Percentiles rank a stretch among this genome's conserved stretches.
phyloP scores from a whole-genome alignment of 441 rosid species.

The Dalechampia spathulata region DNA sequence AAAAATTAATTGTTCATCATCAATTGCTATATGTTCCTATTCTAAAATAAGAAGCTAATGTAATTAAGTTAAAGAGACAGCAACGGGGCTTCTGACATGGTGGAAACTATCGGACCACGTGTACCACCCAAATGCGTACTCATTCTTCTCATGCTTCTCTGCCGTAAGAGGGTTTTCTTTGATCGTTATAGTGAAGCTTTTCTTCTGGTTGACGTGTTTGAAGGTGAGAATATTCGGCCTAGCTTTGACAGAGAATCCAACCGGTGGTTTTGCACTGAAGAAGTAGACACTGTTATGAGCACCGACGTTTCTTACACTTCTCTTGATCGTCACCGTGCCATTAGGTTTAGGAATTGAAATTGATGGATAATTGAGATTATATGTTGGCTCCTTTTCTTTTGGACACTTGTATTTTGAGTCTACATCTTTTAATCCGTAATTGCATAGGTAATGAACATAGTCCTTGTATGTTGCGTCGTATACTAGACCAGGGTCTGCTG shows the following conservation, averaged over 20 bases:
- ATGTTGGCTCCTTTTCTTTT: conserved; percentile 15
- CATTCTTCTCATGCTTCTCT: conserved; percentile 16
- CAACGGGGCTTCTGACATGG: conserved; percentile 62
- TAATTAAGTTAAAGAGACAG: conserved; percentile 36
- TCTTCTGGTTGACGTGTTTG: conserved; percentile 33
- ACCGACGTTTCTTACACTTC: conserved; percentile 71
- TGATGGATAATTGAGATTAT: conserved; percentile 62
- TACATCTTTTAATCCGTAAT: conserved; percentile 8
- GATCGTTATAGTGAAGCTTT: conserved; percentile 41
- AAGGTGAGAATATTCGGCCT: conserved; percentile 40
- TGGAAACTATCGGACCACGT: conserved; percentile 48
- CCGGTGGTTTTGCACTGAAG: conserved; percentile 34
- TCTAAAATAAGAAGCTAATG: background rate
- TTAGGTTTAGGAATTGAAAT: conserved; percentile 37
- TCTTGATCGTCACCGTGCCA: conserved; percentile 25
- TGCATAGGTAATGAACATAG: conserved; percentile 49
- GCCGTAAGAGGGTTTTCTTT: conserved; percentile 1
- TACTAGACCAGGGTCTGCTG: conserved; percentile 75
- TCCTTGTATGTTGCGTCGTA: conserved; percentile 55
- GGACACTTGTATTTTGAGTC: conserved; percentile 39
- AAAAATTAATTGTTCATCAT: too few species aligned
- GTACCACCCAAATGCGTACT: conserved; percentile 64
- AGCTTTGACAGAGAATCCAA: conserved; percentile 36
- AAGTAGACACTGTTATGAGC: conserved; percentile 26
- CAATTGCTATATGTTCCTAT: too few species aligned